These are phyloP conservation scores for Taphrina wiesneri DNA, from an alignment of 1,139 yeast genomes.

Conservation along the genomic window DNA sequence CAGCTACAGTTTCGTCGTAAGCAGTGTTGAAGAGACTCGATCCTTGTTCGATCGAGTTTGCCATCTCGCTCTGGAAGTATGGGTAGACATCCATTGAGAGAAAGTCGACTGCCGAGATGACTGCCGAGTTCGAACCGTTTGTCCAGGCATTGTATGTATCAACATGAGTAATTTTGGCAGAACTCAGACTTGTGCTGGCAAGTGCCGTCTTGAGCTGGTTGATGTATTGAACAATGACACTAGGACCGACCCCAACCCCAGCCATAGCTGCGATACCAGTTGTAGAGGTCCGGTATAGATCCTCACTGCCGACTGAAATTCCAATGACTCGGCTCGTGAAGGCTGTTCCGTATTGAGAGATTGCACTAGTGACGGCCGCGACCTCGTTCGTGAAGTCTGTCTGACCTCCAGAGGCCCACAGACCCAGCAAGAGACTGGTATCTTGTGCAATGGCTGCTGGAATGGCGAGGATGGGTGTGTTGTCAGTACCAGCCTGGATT, in stretches of 20 bases:
- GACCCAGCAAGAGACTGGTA: slow-evolving; percentile 78
- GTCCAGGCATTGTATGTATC: slow-evolving; percentile 93
- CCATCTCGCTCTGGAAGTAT: slow-evolving; percentile 69
- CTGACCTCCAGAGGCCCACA: slow-evolving; percentile 84
- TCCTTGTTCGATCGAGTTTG: slow-evolving; percentile 83
- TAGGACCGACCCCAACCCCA: slow-evolving; percentile 44
- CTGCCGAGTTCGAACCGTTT: slow-evolving; percentile 69
- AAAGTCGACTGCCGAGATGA: slow-evolving; percentile 76
- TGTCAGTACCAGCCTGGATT: slow-evolving; percentile 5
- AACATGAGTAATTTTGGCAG: slow-evolving; percentile 69
- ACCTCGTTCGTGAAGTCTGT: slow-evolving; percentile 67
- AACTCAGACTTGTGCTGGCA: not conserved
- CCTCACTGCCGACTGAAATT: slow-evolving; percentile 87
- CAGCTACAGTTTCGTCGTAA: slow-evolving; percentile 82
- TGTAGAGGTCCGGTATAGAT: slow-evolving; percentile 66
- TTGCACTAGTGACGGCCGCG: slow-evolving; percentile 61
- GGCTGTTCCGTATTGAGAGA: slow-evolving; percentile 67
- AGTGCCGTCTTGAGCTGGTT: slow-evolving; percentile 4
- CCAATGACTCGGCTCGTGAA: slow-evolving; percentile 57
- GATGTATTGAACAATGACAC: slow-evolving; percentile 48
- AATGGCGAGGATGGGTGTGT: slow-evolving; percentile 51
- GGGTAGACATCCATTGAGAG: slow-evolving; percentile 93
- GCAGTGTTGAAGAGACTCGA: slow-evolving; percentile 85
- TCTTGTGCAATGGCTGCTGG: slow-evolving; percentile 67
- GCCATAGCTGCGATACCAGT: slow-evolving; percentile 10